Base-by-base conservation (phyloP, 2,329 filamentous ascomycete species). In the Phyllosticta citriasiana region DNA sequence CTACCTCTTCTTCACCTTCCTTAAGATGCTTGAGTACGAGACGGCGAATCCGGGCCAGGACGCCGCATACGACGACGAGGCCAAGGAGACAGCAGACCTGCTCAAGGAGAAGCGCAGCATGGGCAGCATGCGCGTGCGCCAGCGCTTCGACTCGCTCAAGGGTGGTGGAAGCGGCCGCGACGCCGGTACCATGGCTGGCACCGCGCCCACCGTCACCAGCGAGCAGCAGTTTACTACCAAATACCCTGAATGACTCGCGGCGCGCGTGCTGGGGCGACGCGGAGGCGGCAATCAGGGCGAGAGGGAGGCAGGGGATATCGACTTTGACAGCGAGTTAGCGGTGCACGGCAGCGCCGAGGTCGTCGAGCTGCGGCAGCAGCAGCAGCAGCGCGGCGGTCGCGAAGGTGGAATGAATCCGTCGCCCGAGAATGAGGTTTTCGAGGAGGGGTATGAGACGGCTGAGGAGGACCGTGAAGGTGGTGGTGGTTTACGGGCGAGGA, bases 21-120 rank as follows among this genome's bases (percentile, higher is more conserved):
- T 81, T 69, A 80, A 80, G 66, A 60, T 72, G 22, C 72, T 80
- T 27, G 77, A 80, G 65, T 80, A 80, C 65, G 78, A 80, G 68
- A 79, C 77, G 27, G 78, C 77, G 54, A 80, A 79, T 63, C 78
- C 78, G 1, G 75, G 73, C 53, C 75, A 76, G 61, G 78, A 80
- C 63, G 73, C 75, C 65, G 75, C 79, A 66, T 77, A 77, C 27
- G 73, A 71, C 40, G 74, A 75, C 60, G 72, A 66, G 16, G 55
- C 50, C 30, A 57, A 57, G 60, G 24, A 54, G n/a, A 27, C 59
- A 27, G 52, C 30, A 19, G 54, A 54, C 10, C 25, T 52, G 12
- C 60, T 58, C 16, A 60, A 62, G 61, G 53, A 57, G 14, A 57
- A 59, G 47, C 53, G 60, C 47, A 59, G 51, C 55, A 60, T 55